Base-by-base conservation (phyloP, 1,284 basidiomycete genomes). In the Cryptococcus wingfieldii region DNA sequence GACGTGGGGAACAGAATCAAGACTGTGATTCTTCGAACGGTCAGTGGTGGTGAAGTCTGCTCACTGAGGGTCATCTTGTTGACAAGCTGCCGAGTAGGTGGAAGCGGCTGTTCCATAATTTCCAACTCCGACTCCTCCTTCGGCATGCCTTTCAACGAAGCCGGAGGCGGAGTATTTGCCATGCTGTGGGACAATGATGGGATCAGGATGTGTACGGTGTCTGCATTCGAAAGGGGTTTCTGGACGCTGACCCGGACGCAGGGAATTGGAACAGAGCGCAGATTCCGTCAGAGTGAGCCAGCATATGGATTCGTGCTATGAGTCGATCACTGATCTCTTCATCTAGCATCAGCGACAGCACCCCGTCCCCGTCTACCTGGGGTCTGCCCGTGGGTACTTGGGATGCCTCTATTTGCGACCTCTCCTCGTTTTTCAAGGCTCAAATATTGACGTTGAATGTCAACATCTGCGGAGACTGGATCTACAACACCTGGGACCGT, bases 361-460 rank as follows among this genome's bases (percentile, higher is more conserved):
- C 31, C 7, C 31, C 6, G 6, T 34, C 31, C 31, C 31, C 31
- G 7, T 34, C 31, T 34, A 58, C 8, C 64, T 69, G 72, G 90
- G 83, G 84, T 12, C 71, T 72, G 12, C 88, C 90, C 6, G 78
- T 73, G 23, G 89, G 87, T 10, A 80, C 81, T 60, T 92, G 83
- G 80, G 81, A 82, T 48, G 76, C 82, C 38, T 70, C 77, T 39
- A 78, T 79, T 12, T 90, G 90, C 76, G 78, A 88, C 63, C 83
- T 88, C 51, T 60, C 70, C 19, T 64, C 77, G n/a, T 85, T 85
- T 75, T 91, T 93, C 76, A 77, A 81, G 58, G 77, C 86, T 39
- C 89, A 92, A 62, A 72, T 76, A 25, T 70, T 90, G 60, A 80
- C 86, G 23, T 77, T 92, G 54, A 86, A 91, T 72, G 88, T 82